Conservation (phyloP, 139 green algal species). For the Klebsormidium nitens region DNA sequence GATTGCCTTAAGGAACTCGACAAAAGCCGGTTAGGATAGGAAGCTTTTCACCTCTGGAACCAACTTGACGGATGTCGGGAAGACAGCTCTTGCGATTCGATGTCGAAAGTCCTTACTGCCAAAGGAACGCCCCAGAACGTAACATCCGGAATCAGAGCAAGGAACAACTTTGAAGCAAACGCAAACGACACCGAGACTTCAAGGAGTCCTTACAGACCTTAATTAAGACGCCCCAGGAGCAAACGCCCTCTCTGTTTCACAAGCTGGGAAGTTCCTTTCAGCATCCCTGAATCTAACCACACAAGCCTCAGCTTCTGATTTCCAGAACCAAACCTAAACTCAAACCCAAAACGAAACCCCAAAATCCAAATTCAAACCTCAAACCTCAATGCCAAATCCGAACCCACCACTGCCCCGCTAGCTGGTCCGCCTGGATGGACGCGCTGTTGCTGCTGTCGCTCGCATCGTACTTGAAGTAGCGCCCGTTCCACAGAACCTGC, state of each 20-base stretch:
- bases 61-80: background rate
- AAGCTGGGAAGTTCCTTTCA: too few relatives aligned
- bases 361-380: background rate
- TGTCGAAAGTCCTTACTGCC: too few relatives aligned
- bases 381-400: background rate
- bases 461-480: conserved; percentile 45
- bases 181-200: too few relatives aligned
- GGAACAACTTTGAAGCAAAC: too few relatives aligned
- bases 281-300: background rate
- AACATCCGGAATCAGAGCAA: too few relatives aligned
- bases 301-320: background rate
- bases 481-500: conserved; percentile 9
- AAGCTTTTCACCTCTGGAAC: background rate
- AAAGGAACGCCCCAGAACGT: too few relatives aligned
- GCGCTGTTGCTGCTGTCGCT: conserved; percentile 24
- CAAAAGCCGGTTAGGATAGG: background rate
- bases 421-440: conserved; percentile 41
- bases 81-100: too few relatives aligned
- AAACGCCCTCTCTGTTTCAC: too few relatives aligned
- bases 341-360: background rate
- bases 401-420: conserved; percentile 38
- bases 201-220: too few relatives aligned
- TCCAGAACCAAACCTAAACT: background rate
- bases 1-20: background rate
- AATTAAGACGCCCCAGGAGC: too few relatives aligned